Evolutionary conservation across 441 rosid species (phyloP).

Genomic region (Arabidopsis hybrid): DNA sequence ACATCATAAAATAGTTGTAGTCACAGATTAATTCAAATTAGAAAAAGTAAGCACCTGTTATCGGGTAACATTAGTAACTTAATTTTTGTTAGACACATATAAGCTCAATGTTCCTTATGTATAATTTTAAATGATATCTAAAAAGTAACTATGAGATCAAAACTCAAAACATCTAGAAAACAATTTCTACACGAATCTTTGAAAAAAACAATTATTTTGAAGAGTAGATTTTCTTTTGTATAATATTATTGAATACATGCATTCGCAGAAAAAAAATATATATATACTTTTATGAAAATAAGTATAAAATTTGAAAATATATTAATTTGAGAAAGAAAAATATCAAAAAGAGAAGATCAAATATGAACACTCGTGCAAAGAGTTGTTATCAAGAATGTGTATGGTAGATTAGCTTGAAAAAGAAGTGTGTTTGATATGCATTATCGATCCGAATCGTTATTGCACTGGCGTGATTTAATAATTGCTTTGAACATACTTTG

Average conservation of each 20-base stretch:
- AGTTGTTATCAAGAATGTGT: not conserved
- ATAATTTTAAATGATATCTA: not conserved
- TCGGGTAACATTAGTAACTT: not conserved
- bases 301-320: too few relatives aligned
- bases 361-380: not conserved
- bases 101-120: not conserved
- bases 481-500: too few relatives aligned
- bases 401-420: not conserved
- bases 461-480: not conserved
- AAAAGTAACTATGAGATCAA: not conserved
- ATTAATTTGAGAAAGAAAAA: not conserved
- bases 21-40: not conserved
- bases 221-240: too few relatives aligned
- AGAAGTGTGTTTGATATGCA: not conserved
- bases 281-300: too few relatives aligned
- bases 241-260: too few relatives aligned
- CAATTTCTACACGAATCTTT: not conserved
- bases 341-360: not conserved
- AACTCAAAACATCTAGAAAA: not conserved
- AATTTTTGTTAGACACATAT: not conserved
- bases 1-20: not conserved
- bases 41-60: not conserved
- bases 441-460: not conserved
- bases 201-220: too few relatives aligned
- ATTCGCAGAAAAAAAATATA: too few relatives aligned